Evolutionary conservation across 148 eudicot species (phyloP), one percentile per base, ranked within the genome.

Genomic region (Tetragonia tetragonoides): DNA sequence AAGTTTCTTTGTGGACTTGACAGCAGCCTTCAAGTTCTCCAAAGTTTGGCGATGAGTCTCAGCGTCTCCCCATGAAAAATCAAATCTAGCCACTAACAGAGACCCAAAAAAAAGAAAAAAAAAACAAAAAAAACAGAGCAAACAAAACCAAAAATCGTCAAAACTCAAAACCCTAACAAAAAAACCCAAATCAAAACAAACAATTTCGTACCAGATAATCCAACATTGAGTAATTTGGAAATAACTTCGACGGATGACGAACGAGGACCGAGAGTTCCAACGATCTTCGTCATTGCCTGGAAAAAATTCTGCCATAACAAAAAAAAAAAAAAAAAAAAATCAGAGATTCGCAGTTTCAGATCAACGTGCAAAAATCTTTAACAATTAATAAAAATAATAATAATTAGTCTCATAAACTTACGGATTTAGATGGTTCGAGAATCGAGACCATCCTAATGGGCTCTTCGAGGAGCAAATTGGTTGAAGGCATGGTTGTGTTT

Each of bases 371-470:
- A n/a, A n/a, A n/a, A n/a, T n/a, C n/a, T n/a, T n/a, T n/a, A n/a
- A n/a, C n/a, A n/a, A n/a, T n/a, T n/a, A n/a, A n/a, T n/a, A n/a
- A n/a, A n/a, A n/a, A n/a, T n/a, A n/a, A n/a, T n/a, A n/a, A n/a
- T n/a, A 11, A 68, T 4, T 7, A 63, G 21, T 5, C 34, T 16
- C 11, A 44, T 3, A 63, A 37, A 75, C 82, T 75, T 73, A 95
- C 99, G 66, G 97, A 63, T 90, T 87, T 92, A 5, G 99, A 93
- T 10, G 99, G 97, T 78, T 92, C 97, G n/a, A 95, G 89, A 39
- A 95, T 89, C 64, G 99, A 88, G 38, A 93, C 97, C 99, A 95
- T 95, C n/a, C 99, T 75, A 78, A 95, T 93, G 0, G 99, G 99
- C 85, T 95, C 99, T 75, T 95, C 97, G 64, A 95, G 96, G 7